These are phyloP conservation scores for Albophoma yamanashiensis DNA, from an alignment of 2,329 filamentous ascomycete species.

Conservation along the genomic window DNA sequence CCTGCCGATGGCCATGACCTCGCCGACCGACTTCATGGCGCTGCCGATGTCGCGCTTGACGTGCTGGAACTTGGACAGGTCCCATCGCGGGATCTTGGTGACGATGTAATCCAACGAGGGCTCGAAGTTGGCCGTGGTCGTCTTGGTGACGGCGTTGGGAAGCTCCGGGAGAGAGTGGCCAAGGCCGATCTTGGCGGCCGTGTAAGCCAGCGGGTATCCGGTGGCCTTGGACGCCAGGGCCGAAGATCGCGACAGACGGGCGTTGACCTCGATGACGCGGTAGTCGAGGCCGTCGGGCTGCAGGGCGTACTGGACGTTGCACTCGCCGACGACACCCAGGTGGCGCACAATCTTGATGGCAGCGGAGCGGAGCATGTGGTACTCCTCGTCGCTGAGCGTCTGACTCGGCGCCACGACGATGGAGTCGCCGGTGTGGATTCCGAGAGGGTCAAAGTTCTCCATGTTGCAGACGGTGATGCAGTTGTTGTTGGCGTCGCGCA, in stretches of 20 bases:
- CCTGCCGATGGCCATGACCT: conserved; percentile 98
- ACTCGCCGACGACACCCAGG: conserved; percentile 93
- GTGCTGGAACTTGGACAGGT: conserved; percentile 97
- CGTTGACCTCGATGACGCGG: conserved; percentile 97
- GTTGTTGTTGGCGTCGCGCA: conserved; percentile 94
- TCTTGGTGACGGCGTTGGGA: conserved; percentile 96
- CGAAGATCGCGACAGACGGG: conserved; percentile 93
- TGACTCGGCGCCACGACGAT: conserved; percentile 97
- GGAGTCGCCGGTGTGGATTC: conserved; percentile 96
- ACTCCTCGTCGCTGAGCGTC: conserved; percentile 95
- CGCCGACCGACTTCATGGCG: conserved; percentile 97
- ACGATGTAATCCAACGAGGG: conserved; percentile 96
- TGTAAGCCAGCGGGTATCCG: conserved; percentile 93
- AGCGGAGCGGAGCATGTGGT: conserved; percentile 96
- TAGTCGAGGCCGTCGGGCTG: conserved; percentile 97
- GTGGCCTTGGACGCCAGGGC: conserved; percentile 96
- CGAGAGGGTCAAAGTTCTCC: conserved; percentile 88
- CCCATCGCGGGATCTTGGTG: conserved; percentile 97
- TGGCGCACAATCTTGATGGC: conserved; percentile 98
- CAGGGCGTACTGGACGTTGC: conserved; percentile 95
- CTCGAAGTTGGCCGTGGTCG: conserved; percentile 97
- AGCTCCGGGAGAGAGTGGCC: conserved; percentile 92
- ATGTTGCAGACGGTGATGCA: conserved; percentile 91
- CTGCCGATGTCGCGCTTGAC: conserved; percentile 96
- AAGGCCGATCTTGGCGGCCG: conserved; percentile 94